Percentiles rank a stretch among this genome's conserved stretches.
Evolutionary conservation across 805 yeast species (phyloP).

Genomic region (Saturnispora galanensis): DNA sequence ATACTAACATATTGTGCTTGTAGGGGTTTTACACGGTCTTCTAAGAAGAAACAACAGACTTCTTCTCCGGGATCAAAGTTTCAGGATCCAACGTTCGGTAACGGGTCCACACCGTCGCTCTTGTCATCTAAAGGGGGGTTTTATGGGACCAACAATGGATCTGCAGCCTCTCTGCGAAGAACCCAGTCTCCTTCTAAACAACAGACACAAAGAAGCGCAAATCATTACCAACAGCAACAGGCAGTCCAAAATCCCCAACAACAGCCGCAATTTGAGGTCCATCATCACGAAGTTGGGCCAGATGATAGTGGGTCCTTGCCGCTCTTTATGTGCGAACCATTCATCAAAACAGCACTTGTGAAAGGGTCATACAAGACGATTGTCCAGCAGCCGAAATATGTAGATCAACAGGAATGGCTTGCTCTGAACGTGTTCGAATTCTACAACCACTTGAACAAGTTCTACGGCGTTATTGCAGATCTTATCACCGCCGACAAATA

Average conservation of each 20-base stretch:
- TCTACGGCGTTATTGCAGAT: conserved; percentile 84
- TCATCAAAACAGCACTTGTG: conserved; percentile 85
- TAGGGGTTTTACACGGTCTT: conserved; percentile 50
- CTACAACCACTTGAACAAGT: conserved; percentile 74
- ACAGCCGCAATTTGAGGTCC: conserved; percentile 13
- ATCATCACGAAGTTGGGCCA: conserved; percentile 11
- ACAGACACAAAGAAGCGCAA: conserved; percentile 26
- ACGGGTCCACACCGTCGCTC: conserved; percentile 15
- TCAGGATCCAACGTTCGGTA: conserved; percentile 12
- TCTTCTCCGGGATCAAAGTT: conserved; percentile 11
- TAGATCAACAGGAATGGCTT: conserved; percentile 91
- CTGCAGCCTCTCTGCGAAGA: conserved; percentile 38
- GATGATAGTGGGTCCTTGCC: conserved; percentile 30
- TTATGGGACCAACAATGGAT: conserved; percentile 33
- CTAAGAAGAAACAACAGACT: conserved; percentile 24
- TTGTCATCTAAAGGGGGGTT: conserved; percentile 12
- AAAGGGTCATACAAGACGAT: conserved; percentile 95
- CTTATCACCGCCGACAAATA: conserved; percentile 82
- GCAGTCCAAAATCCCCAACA: conserved; percentile 26
- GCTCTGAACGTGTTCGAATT: conserved; percentile 88
- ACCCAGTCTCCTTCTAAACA: conserved; percentile 38
- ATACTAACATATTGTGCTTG: conserved; percentile 3
- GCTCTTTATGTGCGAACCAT: conserved; percentile 83
- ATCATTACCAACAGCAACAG: conserved; percentile 12
- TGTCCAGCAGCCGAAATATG: conserved; percentile 90